Base-by-base conservation (phyloP, 2,329 filamentous ascomycete species). In the Hypoxylon sp. region DNA sequence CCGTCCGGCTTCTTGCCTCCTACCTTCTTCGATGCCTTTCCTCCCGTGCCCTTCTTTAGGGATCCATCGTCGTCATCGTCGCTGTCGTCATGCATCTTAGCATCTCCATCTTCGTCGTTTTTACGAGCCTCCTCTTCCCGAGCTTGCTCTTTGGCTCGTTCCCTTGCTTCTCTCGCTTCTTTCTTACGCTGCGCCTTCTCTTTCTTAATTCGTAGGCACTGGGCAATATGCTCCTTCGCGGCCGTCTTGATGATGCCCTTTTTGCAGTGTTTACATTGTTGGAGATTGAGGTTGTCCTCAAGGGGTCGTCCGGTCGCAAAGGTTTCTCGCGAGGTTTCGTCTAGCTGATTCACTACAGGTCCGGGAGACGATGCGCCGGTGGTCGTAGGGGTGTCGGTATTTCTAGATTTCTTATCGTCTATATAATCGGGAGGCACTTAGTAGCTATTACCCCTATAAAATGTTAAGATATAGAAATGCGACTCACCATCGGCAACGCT, bases 231-330 rank as follows among this genome's bases (percentile, higher is more conserved):
- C 17, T 88, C 88, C 65, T 91, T 91, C 1, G 93, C 92, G 0
- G 89, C 90, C 32, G 89, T 89, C 74, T 91, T 92, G 13, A 96
- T 84, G 11, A 97, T 88, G 56, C 92, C 92, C 75, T 97, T 94
- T 81, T 96, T 97, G 83, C 95, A 99, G 79, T 97, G 93, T 79
- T 96, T 98, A 86, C 95, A 99, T 72, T 92, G 87, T 55, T 96
- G 90, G 8, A 93, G 87, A 70, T 97, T 93, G 10, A 92, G 88
- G 62, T 85, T 86, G 76, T 97, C 94, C 74, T 94, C 91, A 72
- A 97, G 86, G 0, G 94, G 93, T 64, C 91, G 89, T 68, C 93
- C 93, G 51, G 91, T 94, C 3, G 89, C 86, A 79, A 98, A 98
- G 3, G 92, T 92, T 67, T 93, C 89, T 73, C 92, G 88, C 13